Base-by-base conservation (phyloP, 768 basidiomycete genomes). In the Macrolepiota fuliginosa region DNA sequence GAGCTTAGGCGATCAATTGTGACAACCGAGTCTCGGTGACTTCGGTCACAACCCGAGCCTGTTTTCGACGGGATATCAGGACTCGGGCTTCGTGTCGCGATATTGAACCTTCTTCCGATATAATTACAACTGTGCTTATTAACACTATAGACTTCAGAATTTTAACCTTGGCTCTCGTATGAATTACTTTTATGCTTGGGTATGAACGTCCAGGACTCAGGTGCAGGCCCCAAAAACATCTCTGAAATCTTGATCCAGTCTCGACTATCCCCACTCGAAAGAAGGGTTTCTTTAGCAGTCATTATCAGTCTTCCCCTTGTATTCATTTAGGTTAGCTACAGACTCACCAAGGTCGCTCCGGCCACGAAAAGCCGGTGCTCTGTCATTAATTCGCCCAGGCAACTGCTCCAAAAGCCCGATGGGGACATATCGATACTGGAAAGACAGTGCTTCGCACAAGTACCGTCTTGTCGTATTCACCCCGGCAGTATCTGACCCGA, bases 171-270 rank as follows among this genome's bases (percentile, higher is more conserved):
- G 42, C 77, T 82, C 59, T 89, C 89, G 71, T 86, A 81, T 1
- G 91, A 78, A 71, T 97, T 98, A 64, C 92, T 95, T 76, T 93
- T 96, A 76, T 98, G 96, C 73, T 97, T 98, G 1, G 96, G 94
- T 13, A 85, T 86, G 74, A 97, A 98, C 6, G 77, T 75, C 88
- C 92, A 96, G 2, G 83, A 77, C 62, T 91, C 91, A 1, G 93
- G 95, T 1, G 86, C 83, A 60, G 89, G 89, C 0, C 96, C 96
- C 25, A 98, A 76, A 76, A 97, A 97, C 91, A 96, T 95, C 75
- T 96, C 93, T 1, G 91, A 91, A 50, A 99, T 87, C 76, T 87
- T 92, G 45, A 96, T 90, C 95, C 95, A 96, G 69, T 96, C 92
- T 40, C 80, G 77, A 69, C 90, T 89, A 68, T 92, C 83, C 2